Evolutionary conservation across 2,329 filamentous ascomycete species (phyloP).

Genomic region (Parasarocladium wereldwijsianum): DNA sequence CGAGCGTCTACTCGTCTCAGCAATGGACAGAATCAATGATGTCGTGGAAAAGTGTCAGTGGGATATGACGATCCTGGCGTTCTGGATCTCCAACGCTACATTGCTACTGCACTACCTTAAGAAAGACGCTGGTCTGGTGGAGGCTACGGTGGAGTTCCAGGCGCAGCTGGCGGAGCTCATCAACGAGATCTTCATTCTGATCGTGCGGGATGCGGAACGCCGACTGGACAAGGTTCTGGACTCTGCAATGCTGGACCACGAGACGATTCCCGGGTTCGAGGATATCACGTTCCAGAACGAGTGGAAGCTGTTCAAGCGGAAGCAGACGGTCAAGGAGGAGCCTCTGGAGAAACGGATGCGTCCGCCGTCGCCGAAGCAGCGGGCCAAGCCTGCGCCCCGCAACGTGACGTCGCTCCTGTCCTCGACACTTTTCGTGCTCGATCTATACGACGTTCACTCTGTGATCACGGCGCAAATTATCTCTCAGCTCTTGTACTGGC

Average conservation of each 20-base stretch:
- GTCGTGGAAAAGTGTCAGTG: conserved; percentile 93
- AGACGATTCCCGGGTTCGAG: conserved; percentile 94
- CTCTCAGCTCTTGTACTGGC: conserved; percentile 89
- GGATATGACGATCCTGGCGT: conserved; percentile 98
- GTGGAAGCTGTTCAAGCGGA: conserved; percentile 93
- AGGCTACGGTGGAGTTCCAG: conserved; percentile 78
- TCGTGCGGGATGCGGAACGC: conserved; percentile 89
- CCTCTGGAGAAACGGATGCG: conserved; percentile 81
- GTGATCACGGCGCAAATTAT: conserved; percentile 88
- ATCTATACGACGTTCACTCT: conserved; percentile 97
- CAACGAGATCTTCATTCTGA: conserved; percentile 96
- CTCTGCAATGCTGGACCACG: conserved; percentile 87
- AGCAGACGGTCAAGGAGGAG: conserved; percentile 79
- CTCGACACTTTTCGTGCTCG: conserved; percentile 90
- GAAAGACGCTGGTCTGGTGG: conserved; percentile 72
- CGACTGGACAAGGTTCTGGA: conserved; percentile 94
- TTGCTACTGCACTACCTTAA: conserved; percentile 92
- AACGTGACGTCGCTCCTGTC: conserved; percentile 93
- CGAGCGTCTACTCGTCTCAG: conserved; percentile 62
- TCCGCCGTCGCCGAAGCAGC: conserved; percentile 82
- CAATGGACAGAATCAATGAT: conserved; percentile 93
- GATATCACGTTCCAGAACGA: conserved; percentile 96
- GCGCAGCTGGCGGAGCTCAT: conserved; percentile 85
- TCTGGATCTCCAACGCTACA: conserved; percentile 97
- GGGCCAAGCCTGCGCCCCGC: conserved; percentile 80